Conservation (phyloP, 2,329 filamentous ascomycete species). For the Sporothrix phasma region DNA sequence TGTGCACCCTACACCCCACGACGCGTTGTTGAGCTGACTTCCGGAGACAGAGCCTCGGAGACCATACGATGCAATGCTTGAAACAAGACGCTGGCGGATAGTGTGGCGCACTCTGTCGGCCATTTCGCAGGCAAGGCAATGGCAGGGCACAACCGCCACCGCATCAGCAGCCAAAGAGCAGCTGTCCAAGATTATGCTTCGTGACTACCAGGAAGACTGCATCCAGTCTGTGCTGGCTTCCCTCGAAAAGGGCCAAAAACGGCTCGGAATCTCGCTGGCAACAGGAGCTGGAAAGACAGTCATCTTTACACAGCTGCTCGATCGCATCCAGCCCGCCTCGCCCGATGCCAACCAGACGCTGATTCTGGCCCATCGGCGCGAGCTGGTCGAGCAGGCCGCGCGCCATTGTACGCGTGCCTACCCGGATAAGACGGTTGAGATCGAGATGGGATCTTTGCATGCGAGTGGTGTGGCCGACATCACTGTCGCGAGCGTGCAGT, state of each 20-base stretch:
- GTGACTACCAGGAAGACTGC: slow-evolving; percentile 84
- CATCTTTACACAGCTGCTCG: slow-evolving; percentile 92
- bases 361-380: slow-evolving; percentile 83
- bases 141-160: not conserved
- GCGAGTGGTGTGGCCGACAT: slow-evolving; percentile 81
- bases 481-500: slow-evolving; percentile 82
- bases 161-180: not conserved
- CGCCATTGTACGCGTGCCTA: slow-evolving; percentile 74
- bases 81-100: not conserved
- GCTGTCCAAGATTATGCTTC: slow-evolving; percentile 44
- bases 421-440: slow-evolving; percentile 68
- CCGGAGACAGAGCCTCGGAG: not conserved
- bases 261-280: slow-evolving; percentile 74
- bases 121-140: not conserved
- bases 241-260: slow-evolving; percentile 60
- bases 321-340: slow-evolving; percentile 52
- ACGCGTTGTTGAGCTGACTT: not conserved
- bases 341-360: slow-evolving; percentile 63
- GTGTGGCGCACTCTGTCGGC: slow-evolving; percentile 1
- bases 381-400: slow-evolving; percentile 90
- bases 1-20: not conserved
- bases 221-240: slow-evolving; percentile 70
- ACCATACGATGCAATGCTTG: slow-evolving; percentile 9
- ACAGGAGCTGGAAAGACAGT: slow-evolving; percentile 90
- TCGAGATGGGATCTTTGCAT: slow-evolving; percentile 77